Evolutionary conservation across 768 basidiomycete genomes (phyloP).

Genomic region (Suillus ampliporus): DNA sequence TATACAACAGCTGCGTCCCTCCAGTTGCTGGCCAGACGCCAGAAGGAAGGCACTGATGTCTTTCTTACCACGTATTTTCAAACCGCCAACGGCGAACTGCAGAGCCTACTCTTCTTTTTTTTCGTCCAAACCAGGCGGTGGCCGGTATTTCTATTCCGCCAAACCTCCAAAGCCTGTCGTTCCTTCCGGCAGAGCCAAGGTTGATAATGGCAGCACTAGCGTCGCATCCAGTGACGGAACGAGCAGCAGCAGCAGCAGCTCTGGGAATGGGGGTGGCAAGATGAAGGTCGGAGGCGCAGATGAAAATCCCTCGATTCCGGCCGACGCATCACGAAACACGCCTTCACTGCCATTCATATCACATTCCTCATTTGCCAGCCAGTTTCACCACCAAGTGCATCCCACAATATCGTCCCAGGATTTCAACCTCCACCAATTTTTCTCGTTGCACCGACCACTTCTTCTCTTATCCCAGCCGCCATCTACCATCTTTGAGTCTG

Average conservation of each 20-base stretch:
- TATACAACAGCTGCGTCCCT: slow-evolving; percentile 4
- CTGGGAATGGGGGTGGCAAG: slow-evolving; percentile 18
- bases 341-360: slow-evolving; percentile 23
- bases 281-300: slow-evolving; percentile 29
- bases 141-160: slow-evolving; percentile 74
- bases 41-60: slow-evolving; percentile 48
- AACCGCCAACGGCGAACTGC: slow-evolving; percentile 49
- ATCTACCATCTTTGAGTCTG: slow-evolving; percentile 55
- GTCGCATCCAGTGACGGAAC: slow-evolving; percentile 36
- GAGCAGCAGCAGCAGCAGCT: slow-evolving; percentile 18
- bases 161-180: slow-evolving; percentile 62
- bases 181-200: slow-evolving; percentile 44
- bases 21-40: slow-evolving; percentile 7
- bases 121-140: slow-evolving; percentile 78
- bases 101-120: slow-evolving; percentile 81
- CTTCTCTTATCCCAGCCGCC: slow-evolving; percentile 70
- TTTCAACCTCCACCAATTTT: slow-evolving; percentile 84
- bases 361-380: slow-evolving; percentile 14
- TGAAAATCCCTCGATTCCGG: slow-evolving; percentile 29
- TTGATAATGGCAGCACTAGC: slow-evolving; percentile 45
- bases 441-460: slow-evolving; percentile 80
- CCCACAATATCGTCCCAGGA: slow-evolving; percentile 67
- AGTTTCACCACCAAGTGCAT: slow-evolving; percentile 43
- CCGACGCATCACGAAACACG: slow-evolving; percentile 26
- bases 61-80: slow-evolving; percentile 55